Evolutionary conservation across 768 basidiomycete genomes (phyloP), one percentile per base, ranked within the genome.

Genomic region (Naganishia friedmannii): DNA sequence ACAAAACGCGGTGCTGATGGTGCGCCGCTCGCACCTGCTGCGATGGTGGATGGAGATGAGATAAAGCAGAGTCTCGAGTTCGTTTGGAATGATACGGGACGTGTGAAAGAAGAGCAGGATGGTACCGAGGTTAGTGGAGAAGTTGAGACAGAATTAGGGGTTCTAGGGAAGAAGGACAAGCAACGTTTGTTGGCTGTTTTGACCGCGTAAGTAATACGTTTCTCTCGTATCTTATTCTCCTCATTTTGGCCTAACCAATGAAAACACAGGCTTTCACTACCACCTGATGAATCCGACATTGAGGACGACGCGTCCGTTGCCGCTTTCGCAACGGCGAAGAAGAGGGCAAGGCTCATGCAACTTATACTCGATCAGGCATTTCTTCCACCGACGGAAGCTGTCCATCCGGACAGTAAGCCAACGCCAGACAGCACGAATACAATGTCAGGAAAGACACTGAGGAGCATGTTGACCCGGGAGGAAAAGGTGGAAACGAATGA

Each of bases 311-410:
- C 57, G n/a, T 9, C 57, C 32, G 29, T 34, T 32, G 34, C 32
- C 15, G 60, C 39, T 3, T 34, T 28, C 26, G 23, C 39, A 7
- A 13, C 3, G 2, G 60, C 28, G 8, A 63, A 45, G 42, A 63
- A 63, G 42, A 63, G 39, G 26, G 60, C 60, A 1, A 63, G 39
- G 28, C 29, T 42, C 23, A 21, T 63, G 9, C 60, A 63, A 19
- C 37, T 63, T 42, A 42, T 63, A 37, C 60, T 63, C 23, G 60
- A 63, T 45, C 60, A 63, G 39, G 60, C 60, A 23, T 63, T 63
- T 26, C 48, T 51, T 51, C 21, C 48, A 12, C 48, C 48, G 12
- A 8, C 48, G 15, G 48, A 51, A 23, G 48, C n/a, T n/a, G 48
- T 12, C n/a, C n/a, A 51, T 4, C 1, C n/a, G 3, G 48, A 51